Evolutionary conservation across 177 flowering plant species (phyloP).

Genomic region (Tripterygium wilfordii): DNA sequence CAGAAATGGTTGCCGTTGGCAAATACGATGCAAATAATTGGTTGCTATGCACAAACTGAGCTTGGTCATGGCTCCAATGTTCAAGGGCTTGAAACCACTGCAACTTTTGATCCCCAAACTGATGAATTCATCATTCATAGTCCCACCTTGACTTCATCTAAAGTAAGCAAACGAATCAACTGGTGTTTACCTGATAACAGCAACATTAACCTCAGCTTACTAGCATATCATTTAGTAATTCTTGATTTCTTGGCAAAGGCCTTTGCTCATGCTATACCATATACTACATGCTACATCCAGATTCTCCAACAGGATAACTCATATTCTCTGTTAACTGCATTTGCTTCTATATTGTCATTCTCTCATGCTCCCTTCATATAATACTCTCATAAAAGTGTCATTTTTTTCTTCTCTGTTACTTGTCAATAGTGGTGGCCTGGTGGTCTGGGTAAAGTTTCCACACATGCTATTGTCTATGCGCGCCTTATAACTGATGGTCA

Average conservation of each 20-base stretch:
- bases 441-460: slow-evolving; percentile 92
- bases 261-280: no score
- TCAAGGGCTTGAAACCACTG: slow-evolving; percentile 98
- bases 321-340: no score
- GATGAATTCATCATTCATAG: slow-evolving; percentile 91
- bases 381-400: background rate
- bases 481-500: slow-evolving; percentile 67
- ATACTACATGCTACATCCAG: no score
- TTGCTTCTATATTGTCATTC: background rate
- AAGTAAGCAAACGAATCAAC: slow-evolving; percentile 45
- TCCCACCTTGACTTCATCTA: slow-evolving; percentile 93
- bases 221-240: no score
- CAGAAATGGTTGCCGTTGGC: slow-evolving; percentile 92
- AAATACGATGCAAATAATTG: slow-evolving; percentile 92
- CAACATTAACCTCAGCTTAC: no score
- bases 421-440: slow-evolving; percentile 99
- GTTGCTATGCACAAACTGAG: slow-evolving; percentile 99
- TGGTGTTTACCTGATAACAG: background rate
- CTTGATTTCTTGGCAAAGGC: no score
- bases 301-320: no score
- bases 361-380: background rate
- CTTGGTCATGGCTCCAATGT: slow-evolving; percentile 99
- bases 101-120: slow-evolving; percentile 83
- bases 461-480: slow-evolving; percentile 89
- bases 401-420: slow-evolving; percentile 8